Base-by-base conservation (phyloP, 768 basidiomycete species). In the Lactifluus subvellereus region DNA sequence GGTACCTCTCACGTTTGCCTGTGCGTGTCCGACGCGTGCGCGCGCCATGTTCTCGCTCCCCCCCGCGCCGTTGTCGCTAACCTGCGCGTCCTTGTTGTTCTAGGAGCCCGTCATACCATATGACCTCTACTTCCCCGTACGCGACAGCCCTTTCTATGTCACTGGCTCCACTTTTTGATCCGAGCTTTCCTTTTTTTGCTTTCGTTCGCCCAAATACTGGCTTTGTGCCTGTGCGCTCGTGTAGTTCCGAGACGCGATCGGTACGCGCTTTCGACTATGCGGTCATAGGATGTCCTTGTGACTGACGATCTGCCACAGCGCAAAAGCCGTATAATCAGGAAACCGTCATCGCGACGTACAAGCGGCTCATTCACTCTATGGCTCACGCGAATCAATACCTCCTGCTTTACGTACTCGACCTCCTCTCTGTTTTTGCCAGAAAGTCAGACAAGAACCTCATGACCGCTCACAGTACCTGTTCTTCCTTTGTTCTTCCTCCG, bases 1-100 rank as follows among this genome's bases (percentile, higher is more conserved):
- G 96, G 77, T 99, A 93, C 74, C 84, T 99, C 54, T 98, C 95
- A 0, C 89, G 91, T 72, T 93, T 98, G 89, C 94, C 97, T 37
- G 95, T 95, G 70, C 73, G 91, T 84, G 55, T 57, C 32, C 62
- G 57, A 56, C 60, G 38, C 40, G 27, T 27, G 22, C 45, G 45
- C 45, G 49, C 55, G 45, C 18, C 35, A 48, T 6, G 11, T 7
- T 20, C 27, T 30, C 27, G 30, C 32, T 33, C 20, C 33, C 53
- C 58, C 61, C 32, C 65, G 67, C 48, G 38, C 47, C 60, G 56
- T 37, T 68, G 22, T 56, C 45, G 11, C 48, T 54, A 18, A 64
- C n/a, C 40, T 49, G 33, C 33, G 53, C 42, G 51, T 69, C 32
- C 20, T 54, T 50, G 42, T 33, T 57, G 48, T 14, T 4, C 11